Percentiles rank a stretch among this genome's conserved stretches.
Evolutionary conservation across 306 rosid genomes (phyloP).

Genomic region (Oxytropis ochrocephala): DNA sequence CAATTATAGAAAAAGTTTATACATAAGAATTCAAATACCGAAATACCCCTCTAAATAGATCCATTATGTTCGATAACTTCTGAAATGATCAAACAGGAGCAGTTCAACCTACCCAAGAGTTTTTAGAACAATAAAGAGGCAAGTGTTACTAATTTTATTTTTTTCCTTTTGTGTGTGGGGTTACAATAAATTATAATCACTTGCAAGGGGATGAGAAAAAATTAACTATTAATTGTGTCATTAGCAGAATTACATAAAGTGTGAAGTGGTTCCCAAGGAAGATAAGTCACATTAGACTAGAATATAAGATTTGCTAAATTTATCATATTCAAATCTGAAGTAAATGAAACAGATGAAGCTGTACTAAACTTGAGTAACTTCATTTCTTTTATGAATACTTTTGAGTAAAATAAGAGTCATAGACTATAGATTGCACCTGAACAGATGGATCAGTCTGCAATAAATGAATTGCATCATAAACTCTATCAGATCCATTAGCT

Average conservation of each 20-base stretch:
- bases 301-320: neutral
- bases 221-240: neutral
- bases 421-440: conserved; percentile 41
- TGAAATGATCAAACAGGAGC: neutral
- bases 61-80: neutral
- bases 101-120: neutral
- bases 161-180: neutral
- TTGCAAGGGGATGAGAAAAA: neutral
- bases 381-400: neutral
- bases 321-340: neutral
- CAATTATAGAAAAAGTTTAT: too few relatives aligned
- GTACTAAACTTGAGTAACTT: neutral
- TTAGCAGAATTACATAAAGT: neutral
- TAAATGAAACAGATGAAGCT: neutral
- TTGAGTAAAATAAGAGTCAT: neutral
- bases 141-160: neutral
- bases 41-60: neutral
- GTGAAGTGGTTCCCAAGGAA: neutral
- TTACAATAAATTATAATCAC: neutral
- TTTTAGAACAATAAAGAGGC: neutral
- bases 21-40: too few relatives aligned
- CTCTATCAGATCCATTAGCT: conserved; percentile 27
- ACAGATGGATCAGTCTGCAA: conserved; percentile 64
- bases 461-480: conserved; percentile 56
- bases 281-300: neutral